Evolutionary conservation across 805 yeast genomes (phyloP).

Genomic region (Myxozyma kluyveri): DNA sequence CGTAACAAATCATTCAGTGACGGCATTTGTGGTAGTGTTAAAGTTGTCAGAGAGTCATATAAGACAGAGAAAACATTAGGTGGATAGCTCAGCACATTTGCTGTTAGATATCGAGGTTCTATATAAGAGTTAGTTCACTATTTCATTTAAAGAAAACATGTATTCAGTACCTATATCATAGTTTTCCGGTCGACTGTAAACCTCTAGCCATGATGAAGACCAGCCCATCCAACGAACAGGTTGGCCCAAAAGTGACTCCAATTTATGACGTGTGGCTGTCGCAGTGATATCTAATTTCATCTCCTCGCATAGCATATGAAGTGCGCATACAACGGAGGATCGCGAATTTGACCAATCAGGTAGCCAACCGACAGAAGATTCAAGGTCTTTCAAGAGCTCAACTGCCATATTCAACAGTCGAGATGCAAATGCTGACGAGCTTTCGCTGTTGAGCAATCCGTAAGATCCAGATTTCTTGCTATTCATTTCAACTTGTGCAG

Average conservation of each 20-base stretch:
- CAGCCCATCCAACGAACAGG: constrained; percentile 69
- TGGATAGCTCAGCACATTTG: constrained; percentile 4
- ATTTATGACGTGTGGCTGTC: constrained; percentile 30
- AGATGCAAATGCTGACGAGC: too few species aligned
- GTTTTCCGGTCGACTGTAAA: constrained; percentile 5
- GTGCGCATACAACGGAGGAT: constrained; percentile 49
- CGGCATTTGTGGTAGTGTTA: not conserved
- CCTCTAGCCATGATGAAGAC: constrained; percentile 57
- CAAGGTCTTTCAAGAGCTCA: not conserved
- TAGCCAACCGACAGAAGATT: not conserved
- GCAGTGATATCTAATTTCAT: constrained; percentile 49
- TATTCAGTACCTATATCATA: constrained; percentile 18
- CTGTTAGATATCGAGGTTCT: constrained; percentile 9
- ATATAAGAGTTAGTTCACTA: not conserved
- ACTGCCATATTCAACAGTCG: not conserved
- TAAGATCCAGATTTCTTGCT: too few species aligned
- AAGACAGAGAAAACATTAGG: constrained; percentile 11
- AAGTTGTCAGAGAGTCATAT: not conserved
- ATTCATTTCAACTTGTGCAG: too few species aligned
- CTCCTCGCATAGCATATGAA: constrained; percentile 81
- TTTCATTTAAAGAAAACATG: constrained; percentile 33
- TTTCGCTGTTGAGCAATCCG: too few species aligned
- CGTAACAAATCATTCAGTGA: not conserved
- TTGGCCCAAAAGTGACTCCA: constrained; percentile 60
- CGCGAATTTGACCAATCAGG: constrained; percentile 4